These are phyloP conservation scores for Pelargonium cotyledonis DNA, from an alignment of 441 rosid genomes.

Conservation along the genomic window DNA sequence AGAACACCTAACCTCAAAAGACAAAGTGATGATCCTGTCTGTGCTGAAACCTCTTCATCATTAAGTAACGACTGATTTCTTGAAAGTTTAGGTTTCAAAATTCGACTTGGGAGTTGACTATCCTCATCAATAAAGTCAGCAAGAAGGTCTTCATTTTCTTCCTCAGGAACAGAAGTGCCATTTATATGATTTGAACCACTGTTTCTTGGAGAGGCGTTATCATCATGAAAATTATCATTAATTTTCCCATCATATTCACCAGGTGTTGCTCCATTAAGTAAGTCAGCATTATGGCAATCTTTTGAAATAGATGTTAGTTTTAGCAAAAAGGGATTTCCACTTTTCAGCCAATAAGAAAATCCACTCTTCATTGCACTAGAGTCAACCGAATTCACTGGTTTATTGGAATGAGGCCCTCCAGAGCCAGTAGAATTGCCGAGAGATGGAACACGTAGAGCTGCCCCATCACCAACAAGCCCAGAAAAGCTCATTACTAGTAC, in stretches of 20 bases:
- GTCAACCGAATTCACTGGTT: conserved; percentile 35
- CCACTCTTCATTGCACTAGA: conserved; percentile 49
- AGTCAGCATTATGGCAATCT: conserved; percentile 40
- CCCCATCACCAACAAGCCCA: conserved; percentile 96
- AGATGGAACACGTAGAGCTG: conserved; percentile 61
- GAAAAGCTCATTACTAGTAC: conserved; percentile 70
- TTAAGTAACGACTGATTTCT: conserved; percentile 41
- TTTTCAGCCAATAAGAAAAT: conserved; percentile 71
- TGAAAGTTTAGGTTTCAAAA: conserved; percentile 40
- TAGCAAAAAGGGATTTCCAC: conserved; percentile 74
- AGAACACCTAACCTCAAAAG: conserved; percentile 63
- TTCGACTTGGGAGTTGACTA: conserved; percentile 97
- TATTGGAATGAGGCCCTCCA: conserved; percentile 41
- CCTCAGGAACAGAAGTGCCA: conserved; percentile 62
- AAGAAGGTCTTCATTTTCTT: conserved; percentile 95
- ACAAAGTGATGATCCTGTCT: conserved; percentile 96
- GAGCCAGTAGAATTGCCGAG: conserved; percentile 38
- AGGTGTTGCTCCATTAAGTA: conserved; percentile 37
- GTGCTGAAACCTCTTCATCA: conserved; percentile 64
- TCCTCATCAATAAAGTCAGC: conserved; percentile 99
- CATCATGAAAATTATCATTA: conserved; percentile 32
- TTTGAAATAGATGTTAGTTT: conserved; percentile 40
- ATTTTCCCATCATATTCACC: conserved; percentile 41
- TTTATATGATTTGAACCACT: conserved; percentile 36
- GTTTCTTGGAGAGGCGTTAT: conserved; percentile 32